Percentiles rank a stretch among this genome's conserved stretches.
Evolutionary conservation across 2,329 filamentous ascomycete genomes (phyloP).

Genomic region (Tympanopsis confertula): DNA sequence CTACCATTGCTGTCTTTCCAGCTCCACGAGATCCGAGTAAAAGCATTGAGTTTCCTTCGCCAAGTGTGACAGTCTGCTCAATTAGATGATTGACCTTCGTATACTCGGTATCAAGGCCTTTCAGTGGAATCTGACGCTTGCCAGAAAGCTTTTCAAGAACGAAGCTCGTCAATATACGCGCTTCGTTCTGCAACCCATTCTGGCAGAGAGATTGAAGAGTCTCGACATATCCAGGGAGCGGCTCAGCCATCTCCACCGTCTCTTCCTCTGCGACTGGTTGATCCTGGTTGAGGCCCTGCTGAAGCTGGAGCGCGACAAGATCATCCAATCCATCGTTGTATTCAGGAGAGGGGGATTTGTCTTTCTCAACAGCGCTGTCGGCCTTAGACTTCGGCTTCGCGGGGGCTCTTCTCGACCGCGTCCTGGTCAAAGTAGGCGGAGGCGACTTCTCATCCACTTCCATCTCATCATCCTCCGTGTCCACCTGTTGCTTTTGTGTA

Average conservation of each 20-base stretch:
- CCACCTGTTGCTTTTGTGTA: not conserved
- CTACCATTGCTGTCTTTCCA: slow-evolving; percentile 53
- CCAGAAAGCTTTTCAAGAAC: slow-evolving; percentile 16
- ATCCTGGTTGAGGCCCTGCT: too few relatives aligned
- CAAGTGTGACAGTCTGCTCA: slow-evolving; percentile 53
- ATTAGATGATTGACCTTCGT: slow-evolving; percentile 50
- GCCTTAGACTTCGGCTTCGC: not conserved
- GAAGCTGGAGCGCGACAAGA: not conserved
- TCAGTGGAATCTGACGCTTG: slow-evolving; percentile 12
- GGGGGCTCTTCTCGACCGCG: not conserved
- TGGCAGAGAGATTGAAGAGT: slow-evolving; percentile 4
- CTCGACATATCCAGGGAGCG: not conserved
- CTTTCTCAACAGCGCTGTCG: not conserved
- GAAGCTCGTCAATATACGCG: slow-evolving; percentile 12
- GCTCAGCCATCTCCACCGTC: not conserved
- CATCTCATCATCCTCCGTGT: slow-evolving; percentile 1
- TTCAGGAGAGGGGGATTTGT: not conserved
- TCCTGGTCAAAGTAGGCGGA: not conserved
- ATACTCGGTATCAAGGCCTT: slow-evolving; percentile 17
- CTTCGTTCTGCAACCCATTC: slow-evolving; percentile 13
- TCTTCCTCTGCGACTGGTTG: not conserved
- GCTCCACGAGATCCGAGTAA: slow-evolving; percentile 59
- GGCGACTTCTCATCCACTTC: slow-evolving; percentile 3
- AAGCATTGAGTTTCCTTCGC: slow-evolving; percentile 65
- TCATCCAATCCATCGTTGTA: not conserved